phyloP scores from a whole-genome alignment of 495 filamentous ascomycete genomes.

The Friedmanniomyces endolithicus region DNA sequence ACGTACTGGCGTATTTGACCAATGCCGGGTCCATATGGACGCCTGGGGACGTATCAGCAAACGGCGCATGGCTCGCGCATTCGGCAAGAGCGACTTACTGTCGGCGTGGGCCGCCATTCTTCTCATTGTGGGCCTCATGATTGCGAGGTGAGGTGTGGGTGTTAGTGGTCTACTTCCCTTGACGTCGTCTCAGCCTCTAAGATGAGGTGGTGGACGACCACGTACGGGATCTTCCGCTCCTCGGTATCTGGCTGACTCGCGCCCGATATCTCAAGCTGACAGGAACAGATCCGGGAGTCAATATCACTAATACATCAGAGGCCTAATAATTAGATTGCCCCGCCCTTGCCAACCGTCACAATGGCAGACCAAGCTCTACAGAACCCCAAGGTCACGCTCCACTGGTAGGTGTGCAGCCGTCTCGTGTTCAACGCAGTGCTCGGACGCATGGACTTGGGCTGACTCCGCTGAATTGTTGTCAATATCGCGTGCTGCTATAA shows the following conservation, averaged over 20 bases:
- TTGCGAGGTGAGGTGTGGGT: background rate
- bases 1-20: constrained; percentile 34
- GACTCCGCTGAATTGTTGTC: background rate
- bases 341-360: background rate
- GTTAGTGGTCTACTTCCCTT: background rate
- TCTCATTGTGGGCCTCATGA: constrained; percentile 13
- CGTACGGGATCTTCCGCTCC: too few species aligned
- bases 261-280: background rate
- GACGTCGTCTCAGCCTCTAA: background rate
- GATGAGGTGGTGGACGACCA: background rate
- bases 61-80: background rate
- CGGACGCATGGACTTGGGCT: background rate
- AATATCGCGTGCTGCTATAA: too few species aligned
- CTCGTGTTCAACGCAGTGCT: background rate
- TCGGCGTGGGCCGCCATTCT: constrained; percentile 26
- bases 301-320: too few species aligned
- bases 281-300: too few species aligned
- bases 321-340: too few species aligned
- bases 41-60: constrained; percentile 22
- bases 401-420: constrained; percentile 44
- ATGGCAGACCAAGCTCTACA: background rate
- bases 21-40: constrained; percentile 31
- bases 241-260: background rate
- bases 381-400: constrained; percentile 56
- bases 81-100: constrained; percentile 10